phyloP scores from a whole-genome alignment of 108 stramenopile species.

The Nitzschia sp. region DNA sequence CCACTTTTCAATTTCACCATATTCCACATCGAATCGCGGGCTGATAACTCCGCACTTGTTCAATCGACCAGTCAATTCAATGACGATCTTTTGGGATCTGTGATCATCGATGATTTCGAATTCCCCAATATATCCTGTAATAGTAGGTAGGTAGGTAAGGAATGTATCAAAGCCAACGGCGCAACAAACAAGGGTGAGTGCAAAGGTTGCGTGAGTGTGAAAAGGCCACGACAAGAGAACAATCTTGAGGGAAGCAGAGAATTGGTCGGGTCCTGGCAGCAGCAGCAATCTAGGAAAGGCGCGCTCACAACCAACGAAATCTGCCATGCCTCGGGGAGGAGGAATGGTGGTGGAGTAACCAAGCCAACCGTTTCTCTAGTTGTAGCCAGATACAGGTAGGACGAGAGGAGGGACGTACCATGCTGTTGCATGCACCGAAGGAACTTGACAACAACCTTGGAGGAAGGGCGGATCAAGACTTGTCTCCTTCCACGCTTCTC shows the following conservation, averaged over 20 bases:
- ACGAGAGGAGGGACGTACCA: constrained; percentile 64
- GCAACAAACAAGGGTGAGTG: constrained; percentile 34
- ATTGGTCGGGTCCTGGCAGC: constrained; percentile 47
- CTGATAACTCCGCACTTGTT: constrained; percentile 99
- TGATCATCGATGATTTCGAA: constrained; percentile 99
- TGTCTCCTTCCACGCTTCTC: constrained; percentile 99
- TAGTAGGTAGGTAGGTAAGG: constrained; percentile 12
- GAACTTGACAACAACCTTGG: constrained; percentile 99
- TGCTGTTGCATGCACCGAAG: constrained; percentile 99
- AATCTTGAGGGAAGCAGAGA: constrained; percentile 32
- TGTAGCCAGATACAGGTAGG: background rate
- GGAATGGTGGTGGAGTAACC: too few relatives aligned
- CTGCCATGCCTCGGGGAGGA: constrained; percentile 13
- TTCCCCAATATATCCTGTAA: constrained; percentile 98
- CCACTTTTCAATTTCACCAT: constrained; percentile 97
- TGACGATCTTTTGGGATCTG: constrained; percentile 97
- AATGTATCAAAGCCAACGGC: constrained; percentile 50
- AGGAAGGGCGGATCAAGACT: constrained; percentile 97
- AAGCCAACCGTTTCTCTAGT: too few relatives aligned
- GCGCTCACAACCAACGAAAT: constrained; percentile 37
- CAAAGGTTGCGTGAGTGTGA: constrained; percentile 65
- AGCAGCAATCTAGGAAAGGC: constrained; percentile 36
- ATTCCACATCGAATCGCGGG: constrained; percentile 94
- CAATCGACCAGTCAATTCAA: constrained; percentile 96
- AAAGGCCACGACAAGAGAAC: constrained; percentile 25